Percentiles rank a stretch among this genome's conserved stretches.
phyloP scores from a whole-genome alignment of 2,329 filamentous ascomycete species.

The Colletotrichum lindemuthianum region DNA sequence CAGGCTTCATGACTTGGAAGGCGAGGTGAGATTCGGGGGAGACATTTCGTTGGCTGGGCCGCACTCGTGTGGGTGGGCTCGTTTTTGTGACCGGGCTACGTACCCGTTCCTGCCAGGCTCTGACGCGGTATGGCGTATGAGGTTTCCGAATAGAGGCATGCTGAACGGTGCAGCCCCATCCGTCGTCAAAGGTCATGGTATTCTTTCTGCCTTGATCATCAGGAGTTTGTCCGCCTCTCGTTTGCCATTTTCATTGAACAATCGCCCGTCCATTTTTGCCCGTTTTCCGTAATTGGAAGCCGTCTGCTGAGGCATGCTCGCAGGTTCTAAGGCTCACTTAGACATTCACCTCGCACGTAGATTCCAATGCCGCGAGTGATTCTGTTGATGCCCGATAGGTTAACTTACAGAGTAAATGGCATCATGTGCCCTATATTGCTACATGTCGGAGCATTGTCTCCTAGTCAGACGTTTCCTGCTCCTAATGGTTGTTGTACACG shows the following conservation, averaged over 20 bases:
- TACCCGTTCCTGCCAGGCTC: slow-evolving; percentile 28
- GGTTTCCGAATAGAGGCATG: slow-evolving; percentile 35
- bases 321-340: too few species aligned
- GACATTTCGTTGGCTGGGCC: slow-evolving; percentile 2
- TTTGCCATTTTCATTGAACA: not conserved
- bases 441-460: slow-evolving; percentile 30
- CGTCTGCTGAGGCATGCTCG: too few species aligned
- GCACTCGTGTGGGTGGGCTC: not conserved
- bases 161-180: slow-evolving; percentile 15
- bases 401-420: slow-evolving; percentile 22
- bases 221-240: not conserved
- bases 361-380: too few species aligned
- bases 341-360: too few species aligned
- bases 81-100: slow-evolving; percentile 6
- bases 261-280: too few species aligned
- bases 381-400: too few species aligned
- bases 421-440: slow-evolving; percentile 32
- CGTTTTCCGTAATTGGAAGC: too few species aligned
- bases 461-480: slow-evolving; percentile 24
- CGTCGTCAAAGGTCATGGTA: not conserved
- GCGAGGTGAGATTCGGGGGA: not conserved
- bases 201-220: not conserved
- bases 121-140: slow-evolving; percentile 31
- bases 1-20: not conserved
- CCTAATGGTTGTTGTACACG: slow-evolving; percentile 29